phyloP scores from a whole-genome alignment of 805 yeast genomes.

The Sugiyamaella valdiviana region DNA sequence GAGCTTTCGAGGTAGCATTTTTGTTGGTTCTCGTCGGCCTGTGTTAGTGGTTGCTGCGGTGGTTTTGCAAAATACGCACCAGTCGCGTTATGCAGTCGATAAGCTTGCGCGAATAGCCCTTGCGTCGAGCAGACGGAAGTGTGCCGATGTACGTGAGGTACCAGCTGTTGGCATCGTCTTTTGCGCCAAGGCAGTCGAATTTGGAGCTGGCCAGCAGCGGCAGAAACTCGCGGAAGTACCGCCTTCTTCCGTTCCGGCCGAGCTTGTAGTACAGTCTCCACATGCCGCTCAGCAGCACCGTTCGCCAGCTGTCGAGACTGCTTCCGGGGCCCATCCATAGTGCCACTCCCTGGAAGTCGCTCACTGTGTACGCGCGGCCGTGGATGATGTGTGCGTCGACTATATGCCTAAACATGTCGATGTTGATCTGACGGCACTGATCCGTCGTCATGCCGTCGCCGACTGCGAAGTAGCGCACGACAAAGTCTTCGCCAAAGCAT shows the following conservation, averaged over 20 bases:
- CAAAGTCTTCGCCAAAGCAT: constrained; percentile 51
- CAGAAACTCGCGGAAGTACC: constrained; percentile 46
- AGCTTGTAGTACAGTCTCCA: constrained; percentile 36
- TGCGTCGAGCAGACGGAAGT: constrained; percentile 51
- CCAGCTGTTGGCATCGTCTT: constrained; percentile 42
- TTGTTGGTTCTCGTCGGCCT: constrained; percentile 31
- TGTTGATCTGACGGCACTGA: constrained; percentile 39
- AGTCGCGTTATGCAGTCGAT: constrained; percentile 46
- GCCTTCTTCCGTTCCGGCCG: constrained; percentile 40
- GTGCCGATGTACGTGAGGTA: constrained; percentile 56
- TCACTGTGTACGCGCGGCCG: constrained; percentile 46
- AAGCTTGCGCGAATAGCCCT: constrained; percentile 49
- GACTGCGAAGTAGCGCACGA: constrained; percentile 45
- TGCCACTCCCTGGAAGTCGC: constrained; percentile 43
- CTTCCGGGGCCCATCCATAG: constrained; percentile 30
- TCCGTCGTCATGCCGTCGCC: constrained; percentile 32
- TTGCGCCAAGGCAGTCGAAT: constrained; percentile 36
- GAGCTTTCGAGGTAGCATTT: constrained; percentile 51
- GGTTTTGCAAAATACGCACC: constrained; percentile 30
- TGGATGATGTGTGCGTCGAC: constrained; percentile 46
- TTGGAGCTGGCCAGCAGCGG: constrained; percentile 42
- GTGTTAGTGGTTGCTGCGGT: constrained; percentile 6
- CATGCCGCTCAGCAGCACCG: constrained; percentile 22
- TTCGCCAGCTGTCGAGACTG: constrained; percentile 23
- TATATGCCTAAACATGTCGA: constrained; percentile 47